Evolutionary conservation across 805 yeast species (phyloP).

Genomic region (Starmerella cellae): DNA sequence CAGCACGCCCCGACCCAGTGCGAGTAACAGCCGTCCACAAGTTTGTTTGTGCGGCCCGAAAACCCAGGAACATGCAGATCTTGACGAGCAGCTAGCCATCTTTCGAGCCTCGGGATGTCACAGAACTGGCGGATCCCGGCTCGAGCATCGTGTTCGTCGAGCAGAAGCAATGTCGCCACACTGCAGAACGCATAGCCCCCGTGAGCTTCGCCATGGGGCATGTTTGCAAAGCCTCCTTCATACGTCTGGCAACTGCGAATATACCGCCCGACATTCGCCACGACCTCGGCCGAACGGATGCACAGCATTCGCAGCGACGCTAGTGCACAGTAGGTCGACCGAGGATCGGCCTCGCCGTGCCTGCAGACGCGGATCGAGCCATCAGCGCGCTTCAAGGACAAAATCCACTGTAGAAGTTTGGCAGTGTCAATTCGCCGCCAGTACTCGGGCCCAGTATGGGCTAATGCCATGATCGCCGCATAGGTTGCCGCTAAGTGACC

Average conservation of each 20-base stretch:
- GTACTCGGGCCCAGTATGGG: slow-evolving; percentile 34
- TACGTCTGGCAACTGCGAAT: slow-evolving; percentile 63
- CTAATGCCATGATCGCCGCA: slow-evolving; percentile 57
- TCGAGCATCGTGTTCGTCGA: slow-evolving; percentile 29
- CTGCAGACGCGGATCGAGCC: slow-evolving; percentile 69
- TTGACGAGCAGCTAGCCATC: slow-evolving; percentile 60
- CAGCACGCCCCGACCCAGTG: slow-evolving; percentile 85
- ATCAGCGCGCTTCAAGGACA: slow-evolving; percentile 45
- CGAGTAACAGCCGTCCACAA: slow-evolving; percentile 92
- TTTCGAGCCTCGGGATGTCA: slow-evolving; percentile 37
- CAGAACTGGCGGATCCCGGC: slow-evolving; percentile 29
- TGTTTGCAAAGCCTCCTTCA: slow-evolving; percentile 92
- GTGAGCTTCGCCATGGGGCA: slow-evolving; percentile 79
- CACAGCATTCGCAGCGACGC: slow-evolving; percentile 53
- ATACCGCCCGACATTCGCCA: slow-evolving; percentile 44
- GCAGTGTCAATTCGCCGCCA: slow-evolving; percentile 36
- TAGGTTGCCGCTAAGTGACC: slow-evolving; percentile 80
- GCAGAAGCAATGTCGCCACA: slow-evolving; percentile 44
- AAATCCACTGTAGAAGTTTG: slow-evolving; percentile 49
- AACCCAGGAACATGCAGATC: slow-evolving; percentile 68
- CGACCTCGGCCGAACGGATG: slow-evolving; percentile 39
- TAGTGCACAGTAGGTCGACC: slow-evolving; percentile 83
- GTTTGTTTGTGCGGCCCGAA: slow-evolving; percentile 78
- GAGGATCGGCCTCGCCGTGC: slow-evolving; percentile 67
- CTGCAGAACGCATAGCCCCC: slow-evolving; percentile 96